Evolutionary conservation across 176 grass and related monocot species (phyloP).

Genomic region (Rhynchospora tenuis): DNA sequence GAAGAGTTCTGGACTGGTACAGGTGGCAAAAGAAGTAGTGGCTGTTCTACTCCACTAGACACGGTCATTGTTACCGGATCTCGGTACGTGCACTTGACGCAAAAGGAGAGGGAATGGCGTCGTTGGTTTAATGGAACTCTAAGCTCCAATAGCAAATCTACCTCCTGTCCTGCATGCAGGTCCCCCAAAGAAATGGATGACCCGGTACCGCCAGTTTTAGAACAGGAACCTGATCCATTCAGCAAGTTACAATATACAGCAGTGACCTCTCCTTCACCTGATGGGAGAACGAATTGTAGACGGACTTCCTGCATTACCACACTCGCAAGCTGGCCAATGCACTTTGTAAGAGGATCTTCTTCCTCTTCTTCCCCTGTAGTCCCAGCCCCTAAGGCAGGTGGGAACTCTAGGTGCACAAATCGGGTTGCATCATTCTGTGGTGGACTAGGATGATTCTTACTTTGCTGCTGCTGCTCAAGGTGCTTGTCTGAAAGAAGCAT

Average conservation of each 20-base stretch:
- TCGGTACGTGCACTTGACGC: conserved; percentile 48
- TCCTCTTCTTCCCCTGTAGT: background rate
- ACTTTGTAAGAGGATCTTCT: conserved; percentile 70
- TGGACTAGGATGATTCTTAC: conserved; percentile 4
- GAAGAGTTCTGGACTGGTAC: conserved; percentile 25
- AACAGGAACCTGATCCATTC: conserved; percentile 27
- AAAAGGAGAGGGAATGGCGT: conserved; percentile 35
- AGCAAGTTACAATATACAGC: conserved; percentile 58
- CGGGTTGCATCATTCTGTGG: conserved; percentile 13
- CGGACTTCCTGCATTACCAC: conserved; percentile 88
- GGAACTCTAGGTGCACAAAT: conserved; percentile 80
- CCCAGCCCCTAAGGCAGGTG: conserved; percentile 26
- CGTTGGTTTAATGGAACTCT: conserved; percentile 37
- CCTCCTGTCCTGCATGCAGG: conserved; percentile 81
- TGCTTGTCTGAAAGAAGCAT: conserved; percentile 80
- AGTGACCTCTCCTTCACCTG: conserved; percentile 52
- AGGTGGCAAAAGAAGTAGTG: conserved; percentile 37
- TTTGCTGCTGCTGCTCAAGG: conserved; percentile 11
- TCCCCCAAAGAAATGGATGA: conserved; percentile 52
- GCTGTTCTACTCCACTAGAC: conserved; percentile 38
- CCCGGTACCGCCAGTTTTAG: conserved; percentile 11
- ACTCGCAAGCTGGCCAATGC: conserved; percentile 64
- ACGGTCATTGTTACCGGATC: conserved; percentile 57
- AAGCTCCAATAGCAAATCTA: conserved; percentile 87
- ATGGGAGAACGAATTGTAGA: conserved; percentile 54